Conservation (phyloP, 192 early-diverging fungal species). For the Podila verticillata region DNA sequence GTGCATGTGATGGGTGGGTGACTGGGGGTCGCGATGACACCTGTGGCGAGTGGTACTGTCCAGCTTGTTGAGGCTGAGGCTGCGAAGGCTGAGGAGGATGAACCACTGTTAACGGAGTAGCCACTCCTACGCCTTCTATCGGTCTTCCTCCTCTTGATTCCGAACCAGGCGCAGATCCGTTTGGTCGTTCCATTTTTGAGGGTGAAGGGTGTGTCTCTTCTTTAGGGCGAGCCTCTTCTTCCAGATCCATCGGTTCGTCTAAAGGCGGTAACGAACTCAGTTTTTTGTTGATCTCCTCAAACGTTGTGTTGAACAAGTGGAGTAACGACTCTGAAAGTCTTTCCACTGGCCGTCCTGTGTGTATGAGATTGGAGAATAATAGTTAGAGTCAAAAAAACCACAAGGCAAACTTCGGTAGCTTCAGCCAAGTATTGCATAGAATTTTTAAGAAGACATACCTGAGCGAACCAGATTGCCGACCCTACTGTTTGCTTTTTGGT, state of each 20-base stretch:
- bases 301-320: constrained; percentile 18
- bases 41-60: constrained; percentile 1
- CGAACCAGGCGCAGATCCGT: background rate
- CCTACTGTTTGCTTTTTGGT: constrained; percentile 20
- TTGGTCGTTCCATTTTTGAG: background rate
- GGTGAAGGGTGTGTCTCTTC: background rate
- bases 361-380: background rate
- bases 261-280: constrained; percentile 15
- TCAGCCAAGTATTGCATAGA: no score
- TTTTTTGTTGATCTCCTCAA: constrained; percentile 18
- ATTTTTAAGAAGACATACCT: constrained; percentile 7
- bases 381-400: no score
- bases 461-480: constrained; percentile 33
- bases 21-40: background rate
- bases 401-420: no score
- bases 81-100: background rate
- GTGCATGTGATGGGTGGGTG: background rate
- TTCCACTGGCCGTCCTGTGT: constrained; percentile 13
- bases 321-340: constrained; percentile 29
- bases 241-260: background rate
- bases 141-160: background rate
- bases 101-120: background rate
- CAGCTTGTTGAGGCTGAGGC: background rate
- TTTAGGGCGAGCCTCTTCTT: background rate
- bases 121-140: background rate